Base-by-base conservation (phyloP, 2,329 filamentous ascomycete species). In the Dactylellina haptotyla region DNA sequence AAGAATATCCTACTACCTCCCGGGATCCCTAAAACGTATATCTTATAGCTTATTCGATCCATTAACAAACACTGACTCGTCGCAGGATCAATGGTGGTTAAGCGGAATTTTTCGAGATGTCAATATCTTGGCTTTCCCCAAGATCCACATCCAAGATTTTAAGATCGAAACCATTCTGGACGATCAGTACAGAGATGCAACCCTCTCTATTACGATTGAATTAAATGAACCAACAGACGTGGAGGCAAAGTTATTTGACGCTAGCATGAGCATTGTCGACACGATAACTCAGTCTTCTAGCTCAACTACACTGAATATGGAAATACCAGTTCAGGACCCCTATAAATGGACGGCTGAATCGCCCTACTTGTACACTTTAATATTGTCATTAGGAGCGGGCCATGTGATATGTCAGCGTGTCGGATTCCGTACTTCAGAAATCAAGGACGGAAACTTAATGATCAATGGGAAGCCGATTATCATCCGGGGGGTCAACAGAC, bases 291-390 rank as follows among this genome's bases (percentile, higher is more conserved):
- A 18, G 18, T 25, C 25, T 6, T 61, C 56, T 10, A 18, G 18
- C 23, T 51, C 57, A 10, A 16, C 23, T 10, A 37, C 25, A 4
- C 58, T 48, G 16, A 56, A 63, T 14, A 37, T 74, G 56, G 39
- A 79, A 5, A 76, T 88, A 0, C 79, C 82, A 0, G 81, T 90
- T 18, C 54, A 81, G 1, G 80, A 84, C n/a, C 87, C 88, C 0
- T 78, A 81, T n/a, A 87, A 89, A 75, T 90, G 88, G 89, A 89
- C 88, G 0, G 89, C 89, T 0, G 89, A 91, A 78, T 86, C 84
- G 0, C 88, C 88, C 0, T 82, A 86, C 53, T 82, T 90, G 0
- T 90, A 90, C 76, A 80, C 82, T 0, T 80, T 88, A 1, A 80
- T 84, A 5, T 80, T 88, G 1, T 79, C 82, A 0, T 80, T 87